Conservation (phyloP, 169 alveolate species). For the Perkinsus olseni region DNA sequence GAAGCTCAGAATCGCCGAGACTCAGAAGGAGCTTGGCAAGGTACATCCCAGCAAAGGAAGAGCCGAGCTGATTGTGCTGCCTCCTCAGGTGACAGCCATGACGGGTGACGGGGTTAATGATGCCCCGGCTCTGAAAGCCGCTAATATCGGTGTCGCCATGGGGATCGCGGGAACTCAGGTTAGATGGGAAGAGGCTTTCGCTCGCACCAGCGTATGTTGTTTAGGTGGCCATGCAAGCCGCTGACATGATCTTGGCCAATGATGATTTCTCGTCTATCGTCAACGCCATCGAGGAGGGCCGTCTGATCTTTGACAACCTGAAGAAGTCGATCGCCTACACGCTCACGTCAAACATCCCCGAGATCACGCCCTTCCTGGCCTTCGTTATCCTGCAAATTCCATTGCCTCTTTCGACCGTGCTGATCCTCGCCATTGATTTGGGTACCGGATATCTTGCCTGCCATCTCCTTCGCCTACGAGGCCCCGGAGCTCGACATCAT, state of each 20-base stretch:
- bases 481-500: conserved; percentile 67
- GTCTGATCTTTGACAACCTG: conserved; percentile 73
- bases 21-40: conserved; percentile 47
- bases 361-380: conserved; percentile 54
- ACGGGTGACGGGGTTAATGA: conserved; percentile 86
- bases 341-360: conserved; percentile 80
- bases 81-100: conserved; percentile 73
- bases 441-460: conserved; percentile 78
- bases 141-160: conserved; percentile 90
- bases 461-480: conserved; percentile 70
- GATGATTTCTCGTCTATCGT: conserved; percentile 71
- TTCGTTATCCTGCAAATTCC: conserved; percentile 58
- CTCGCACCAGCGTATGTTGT: not conserved
- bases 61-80: conserved; percentile 10
- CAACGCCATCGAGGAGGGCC: conserved; percentile 65
- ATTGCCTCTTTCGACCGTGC: conserved; percentile 71
- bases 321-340: conserved; percentile 78
- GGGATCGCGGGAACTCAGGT: conserved; percentile 84
- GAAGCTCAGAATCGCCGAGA: conserved; percentile 60
- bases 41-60: no score
- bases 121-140: conserved; percentile 80
- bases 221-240: conserved; percentile 63
- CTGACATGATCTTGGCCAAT: conserved; percentile 69
- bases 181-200: not conserved
- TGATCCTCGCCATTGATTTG: conserved; percentile 58